Evolutionary conservation across 169 alveolate species (phyloP).

Genomic region (Miamiensis avidus): DNA sequence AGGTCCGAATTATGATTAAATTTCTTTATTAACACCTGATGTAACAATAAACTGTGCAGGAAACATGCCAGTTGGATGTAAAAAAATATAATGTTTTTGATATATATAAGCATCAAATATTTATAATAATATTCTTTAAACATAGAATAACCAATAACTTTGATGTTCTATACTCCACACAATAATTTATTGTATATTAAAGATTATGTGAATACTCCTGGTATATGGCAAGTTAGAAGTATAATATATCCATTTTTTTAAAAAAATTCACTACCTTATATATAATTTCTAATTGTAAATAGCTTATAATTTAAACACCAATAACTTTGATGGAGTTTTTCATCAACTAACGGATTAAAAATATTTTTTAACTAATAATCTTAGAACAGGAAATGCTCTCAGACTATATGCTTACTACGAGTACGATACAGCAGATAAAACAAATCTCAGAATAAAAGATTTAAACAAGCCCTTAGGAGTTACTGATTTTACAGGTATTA

Average conservation of each 20-base stretch:
- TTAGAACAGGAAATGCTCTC: not conserved
- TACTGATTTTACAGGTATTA: not conserved
- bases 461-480: not conserved
- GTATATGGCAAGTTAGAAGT: not conserved
- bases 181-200: not conserved
- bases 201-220: not conserved
- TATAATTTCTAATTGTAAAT: too few species aligned
- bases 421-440: not conserved
- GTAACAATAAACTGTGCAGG: not conserved
- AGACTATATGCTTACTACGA: not conserved
- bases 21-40: not conserved
- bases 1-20: not conserved
- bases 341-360: not conserved
- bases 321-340: not conserved
- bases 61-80: not conserved
- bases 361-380: not conserved
- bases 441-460: not conserved
- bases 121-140: too few species aligned
- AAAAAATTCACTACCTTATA: not conserved
- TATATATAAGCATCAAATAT: too few species aligned
- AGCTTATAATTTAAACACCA: not conserved
- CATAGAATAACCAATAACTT: not conserved
- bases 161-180: not conserved
- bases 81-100: too few species aligned
- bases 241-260: not conserved